A percentile compares a stretch with the other conserved stretches of the same genome.
Conservation (phyloP, 371 early-diverging fungal genomes). For the Dentiscutata heterogama region DNA sequence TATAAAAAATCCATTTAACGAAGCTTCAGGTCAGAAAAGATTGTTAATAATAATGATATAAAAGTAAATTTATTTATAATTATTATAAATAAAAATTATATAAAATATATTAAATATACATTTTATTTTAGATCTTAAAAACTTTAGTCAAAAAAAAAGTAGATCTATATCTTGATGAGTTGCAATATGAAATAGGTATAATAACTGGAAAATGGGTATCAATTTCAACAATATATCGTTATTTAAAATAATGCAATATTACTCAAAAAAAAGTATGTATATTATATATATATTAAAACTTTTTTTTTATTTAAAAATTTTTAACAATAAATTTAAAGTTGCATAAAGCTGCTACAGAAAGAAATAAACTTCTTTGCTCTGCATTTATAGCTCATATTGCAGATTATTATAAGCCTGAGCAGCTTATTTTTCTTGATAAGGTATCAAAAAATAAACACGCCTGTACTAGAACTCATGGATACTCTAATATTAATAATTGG, state of each 20-base stretch:
- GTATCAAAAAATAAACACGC: neutral
- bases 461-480: neutral
- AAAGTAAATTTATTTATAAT: too few species aligned
- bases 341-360: too few species aligned
- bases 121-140: neutral
- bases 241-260: constrained; percentile 19
- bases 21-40: too few species aligned
- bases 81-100: too few species aligned
- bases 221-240: constrained; percentile 27
- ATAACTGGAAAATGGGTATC: neutral
- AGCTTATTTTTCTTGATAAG: neutral
- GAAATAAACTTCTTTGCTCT: too few species aligned
- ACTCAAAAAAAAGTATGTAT: constrained; percentile 10
- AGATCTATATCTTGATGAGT: constrained; percentile 5
- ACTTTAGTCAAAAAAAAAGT: neutral
- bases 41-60: too few species aligned
- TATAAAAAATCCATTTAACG: too few species aligned
- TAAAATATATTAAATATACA: neutral
- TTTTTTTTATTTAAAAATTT: too few species aligned
- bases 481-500: neutral
- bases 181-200: neutral
- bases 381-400: too few species aligned
- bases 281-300: too few species aligned
- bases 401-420: neutral
- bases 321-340: too few species aligned